phyloP scores from a whole-genome alignment of 192 early-diverging fungal species.

The Rhizophlyctis rosea region DNA sequence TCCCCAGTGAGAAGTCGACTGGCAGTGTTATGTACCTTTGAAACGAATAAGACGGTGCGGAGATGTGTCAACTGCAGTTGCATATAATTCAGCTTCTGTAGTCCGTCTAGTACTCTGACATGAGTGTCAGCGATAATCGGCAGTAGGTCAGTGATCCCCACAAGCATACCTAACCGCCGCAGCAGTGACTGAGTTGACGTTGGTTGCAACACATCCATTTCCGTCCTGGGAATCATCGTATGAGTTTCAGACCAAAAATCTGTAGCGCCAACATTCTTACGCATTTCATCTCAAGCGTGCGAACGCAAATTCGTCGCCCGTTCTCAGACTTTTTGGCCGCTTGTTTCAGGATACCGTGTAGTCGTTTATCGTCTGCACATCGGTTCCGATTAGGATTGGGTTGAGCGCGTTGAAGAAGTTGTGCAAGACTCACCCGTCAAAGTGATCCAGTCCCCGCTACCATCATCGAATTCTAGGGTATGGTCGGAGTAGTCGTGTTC shows the following conservation, averaged over 20 bases:
- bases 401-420: neutral
- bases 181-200: constrained; percentile 1
- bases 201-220: neutral
- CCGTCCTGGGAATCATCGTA: neutral
- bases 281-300: neutral
- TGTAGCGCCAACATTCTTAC: neutral
- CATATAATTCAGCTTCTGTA: constrained; percentile 15
- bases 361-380: constrained; percentile 8
- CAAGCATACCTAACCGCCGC: constrained; percentile 13
- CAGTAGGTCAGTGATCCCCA: too few species aligned
- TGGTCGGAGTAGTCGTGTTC: neutral
- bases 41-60: constrained; percentile 10
- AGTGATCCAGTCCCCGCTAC: constrained; percentile 9
- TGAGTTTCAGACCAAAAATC: constrained; percentile 1
- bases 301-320: neutral
- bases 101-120: constrained; percentile 17
- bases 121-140: neutral
- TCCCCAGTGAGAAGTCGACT: neutral
- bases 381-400: neutral
- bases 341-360: constrained; percentile 1
- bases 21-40: constrained; percentile 14
- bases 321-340: constrained; percentile 2
- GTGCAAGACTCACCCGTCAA: constrained; percentile 7
- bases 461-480: constrained; percentile 22
- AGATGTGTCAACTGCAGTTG: constrained; percentile 3